phyloP scores from a whole-genome alignment of 208 protist species.

The Phytomonas sp. region DNA sequence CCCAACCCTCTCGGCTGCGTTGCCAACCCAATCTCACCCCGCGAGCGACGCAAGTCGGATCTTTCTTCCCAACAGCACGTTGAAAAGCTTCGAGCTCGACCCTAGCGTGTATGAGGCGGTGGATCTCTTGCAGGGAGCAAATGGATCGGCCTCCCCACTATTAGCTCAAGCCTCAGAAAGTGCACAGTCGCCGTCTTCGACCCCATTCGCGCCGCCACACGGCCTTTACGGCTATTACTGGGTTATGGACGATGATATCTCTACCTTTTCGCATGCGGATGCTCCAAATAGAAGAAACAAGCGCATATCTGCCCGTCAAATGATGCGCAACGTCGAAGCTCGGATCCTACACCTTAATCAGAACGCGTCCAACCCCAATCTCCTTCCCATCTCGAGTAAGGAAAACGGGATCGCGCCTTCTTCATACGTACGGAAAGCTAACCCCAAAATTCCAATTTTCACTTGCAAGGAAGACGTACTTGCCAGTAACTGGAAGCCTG shows the following conservation, averaged over 20 bases:
- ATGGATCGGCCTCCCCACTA: neutral
- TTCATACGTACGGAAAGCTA: neutral
- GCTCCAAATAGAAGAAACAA: conserved; percentile 31
- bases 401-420: too few species aligned
- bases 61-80: too few species aligned
- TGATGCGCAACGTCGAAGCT: conserved; percentile 42
- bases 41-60: too few species aligned
- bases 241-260: conserved; percentile 89
- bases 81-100: conserved; percentile 13
- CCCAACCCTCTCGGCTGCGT: conserved; percentile 16
- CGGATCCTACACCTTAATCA: conserved; percentile 32
- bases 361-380: conserved; percentile 13
- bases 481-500: too few species aligned
- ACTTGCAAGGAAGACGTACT: conserved; percentile 1
- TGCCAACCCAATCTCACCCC: neutral
- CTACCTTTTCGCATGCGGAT: conserved; percentile 24
- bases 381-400: too few species aligned
- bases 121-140: neutral
- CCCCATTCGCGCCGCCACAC: conserved; percentile 22
- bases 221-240: conserved; percentile 57
- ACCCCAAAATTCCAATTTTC: conserved; percentile 11
- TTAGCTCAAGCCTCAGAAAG: neutral
- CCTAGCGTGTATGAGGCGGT: conserved; percentile 13
- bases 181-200: conserved; percentile 1
- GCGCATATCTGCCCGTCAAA: conserved; percentile 38